Conservation (phyloP, 75 land plant genomes). For the Sequoiadendron giganteum region DNA sequence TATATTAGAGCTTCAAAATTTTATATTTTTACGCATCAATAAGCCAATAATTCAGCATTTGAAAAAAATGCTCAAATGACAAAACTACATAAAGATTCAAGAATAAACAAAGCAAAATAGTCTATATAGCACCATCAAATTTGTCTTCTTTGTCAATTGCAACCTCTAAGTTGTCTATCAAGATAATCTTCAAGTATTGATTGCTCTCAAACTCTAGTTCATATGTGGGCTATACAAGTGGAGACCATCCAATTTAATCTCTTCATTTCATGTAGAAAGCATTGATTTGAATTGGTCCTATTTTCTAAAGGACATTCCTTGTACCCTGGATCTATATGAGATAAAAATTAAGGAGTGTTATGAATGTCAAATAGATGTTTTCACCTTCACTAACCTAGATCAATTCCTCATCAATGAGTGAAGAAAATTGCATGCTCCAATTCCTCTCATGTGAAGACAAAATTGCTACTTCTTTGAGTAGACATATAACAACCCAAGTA, state of each 20-base stretch:
- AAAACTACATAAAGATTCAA: neutral
- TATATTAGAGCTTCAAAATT: neutral
- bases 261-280: no score
- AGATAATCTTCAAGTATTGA: neutral
- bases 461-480: neutral
- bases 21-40: neutral
- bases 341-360: no score
- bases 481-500: neutral
- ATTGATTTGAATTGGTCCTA: no score
- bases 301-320: no score
- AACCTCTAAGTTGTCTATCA: neutral
- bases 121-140: no score
- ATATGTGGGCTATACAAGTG: no score
- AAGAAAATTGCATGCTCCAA: neutral
- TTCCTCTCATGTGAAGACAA: neutral
- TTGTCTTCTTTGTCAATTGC: neutral
- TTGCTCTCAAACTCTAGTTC: neutral
- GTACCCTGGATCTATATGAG: no score
- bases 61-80: neutral
- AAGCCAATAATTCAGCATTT: neutral
- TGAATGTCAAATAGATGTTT: no score
- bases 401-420: no score
- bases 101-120: neutral
- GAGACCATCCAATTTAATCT: no score
- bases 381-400: no score